phyloP scores from a whole-genome alignment of 345 rosid genomes.

The sweet orange (Citrus sinensis) region DVS_A1.0 CM039162.1:6779501-6780000 shows the following conservation, averaged over 20 bases:
- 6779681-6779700: constrained; percentile 53
- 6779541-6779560: neutral
- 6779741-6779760: constrained; percentile 64
- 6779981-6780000: constrained; percentile 46
- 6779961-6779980: constrained; percentile 58
- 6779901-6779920: neutral
- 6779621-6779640: neutral
- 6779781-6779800: too few species aligned
- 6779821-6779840: neutral
- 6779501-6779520: neutral
- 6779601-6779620: neutral
- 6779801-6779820: constrained; percentile 9
- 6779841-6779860: neutral
- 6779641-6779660: constrained; percentile 26
- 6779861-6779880: neutral
- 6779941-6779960: constrained; percentile 65
- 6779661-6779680: constrained; percentile 63
- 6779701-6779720: constrained; percentile 59
- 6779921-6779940: neutral
- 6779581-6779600: neutral
- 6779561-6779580: neutral
- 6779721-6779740: constrained; percentile 58
- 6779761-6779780: constrained; percentile 43
- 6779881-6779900: neutral
- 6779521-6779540: neutral